A percentile compares a stretch with the other conserved stretches of the same genome.
Evolutionary conservation across 306 rosid species (phyloP).

Genomic region (Pterocarpus macrocarpus): DNA sequence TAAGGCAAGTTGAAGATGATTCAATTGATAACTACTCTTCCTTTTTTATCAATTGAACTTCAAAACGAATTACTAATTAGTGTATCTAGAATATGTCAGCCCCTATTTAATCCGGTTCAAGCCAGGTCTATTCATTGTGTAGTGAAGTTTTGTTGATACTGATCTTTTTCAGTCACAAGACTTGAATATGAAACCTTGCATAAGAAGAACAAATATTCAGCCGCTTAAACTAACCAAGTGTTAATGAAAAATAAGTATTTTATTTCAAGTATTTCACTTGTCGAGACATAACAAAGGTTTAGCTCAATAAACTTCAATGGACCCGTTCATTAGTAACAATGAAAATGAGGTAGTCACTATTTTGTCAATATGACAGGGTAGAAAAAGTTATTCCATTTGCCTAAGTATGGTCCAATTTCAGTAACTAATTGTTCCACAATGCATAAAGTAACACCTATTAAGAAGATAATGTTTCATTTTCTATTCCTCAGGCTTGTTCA

Average conservation of each 20-base stretch:
- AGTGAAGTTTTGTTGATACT: too few species aligned
- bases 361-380: background rate
- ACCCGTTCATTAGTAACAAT: background rate
- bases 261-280: background rate
- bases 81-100: too few species aligned
- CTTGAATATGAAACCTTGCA: too few species aligned
- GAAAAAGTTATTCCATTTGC: background rate
- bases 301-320: background rate
- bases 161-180: too few species aligned
- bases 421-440: background rate
- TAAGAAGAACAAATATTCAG: too few species aligned
- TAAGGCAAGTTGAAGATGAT: background rate
- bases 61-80: background rate
- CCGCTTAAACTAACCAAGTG: too few species aligned
- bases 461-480: background rate
- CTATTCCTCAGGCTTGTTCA: background rate
- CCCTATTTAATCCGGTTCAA: too few species aligned
- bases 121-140: too few species aligned
- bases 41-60: background rate
- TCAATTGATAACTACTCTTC: background rate
- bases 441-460: background rate
- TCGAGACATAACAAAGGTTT: background rate
- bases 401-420: background rate
- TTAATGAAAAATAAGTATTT: too few species aligned
- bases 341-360: background rate